Conservation (phyloP, 1,284 basidiomycete species). For the Trichosporon faecale region DNA sequence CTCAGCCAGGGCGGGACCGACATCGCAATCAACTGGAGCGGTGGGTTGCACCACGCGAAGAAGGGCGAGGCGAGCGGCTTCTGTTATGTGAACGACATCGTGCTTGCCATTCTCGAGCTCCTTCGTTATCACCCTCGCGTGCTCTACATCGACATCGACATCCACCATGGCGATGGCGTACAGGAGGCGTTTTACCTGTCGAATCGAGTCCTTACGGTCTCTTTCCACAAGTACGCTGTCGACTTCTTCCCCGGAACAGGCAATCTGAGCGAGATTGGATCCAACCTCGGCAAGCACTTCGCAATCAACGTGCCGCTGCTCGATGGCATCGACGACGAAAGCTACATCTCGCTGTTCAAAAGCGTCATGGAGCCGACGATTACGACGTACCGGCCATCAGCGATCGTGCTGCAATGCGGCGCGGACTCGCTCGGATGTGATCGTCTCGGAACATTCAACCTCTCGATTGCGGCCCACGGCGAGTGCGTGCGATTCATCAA, state of each 20-base stretch:
- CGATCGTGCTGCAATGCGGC: constrained; percentile 95
- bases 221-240: constrained; percentile 98
- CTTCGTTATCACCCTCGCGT: constrained; percentile 84
- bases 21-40: constrained; percentile 97
- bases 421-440: constrained; percentile 95
- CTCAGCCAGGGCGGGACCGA: constrained; percentile 82
- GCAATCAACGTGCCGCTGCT: constrained; percentile 91
- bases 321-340: constrained; percentile 96
- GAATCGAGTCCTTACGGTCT: constrained; percentile 96
- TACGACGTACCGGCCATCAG: constrained; percentile 78
- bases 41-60: constrained; percentile 92
- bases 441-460: constrained; percentile 92
- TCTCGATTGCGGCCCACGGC: constrained; percentile 98
- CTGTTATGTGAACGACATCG: constrained; percentile 95
- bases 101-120: constrained; percentile 86
- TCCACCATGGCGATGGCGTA: constrained; percentile 95
- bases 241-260: constrained; percentile 98
- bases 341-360: constrained; percentile 93
- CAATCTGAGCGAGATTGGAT: constrained; percentile 80
- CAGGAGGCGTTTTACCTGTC: constrained; percentile 97
- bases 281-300: constrained; percentile 89
- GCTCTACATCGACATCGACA: constrained; percentile 94
- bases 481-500: constrained; percentile 97
- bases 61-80: constrained; percentile 94
- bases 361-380: constrained; percentile 93